phyloP scores from a whole-genome alignment of 164 flowering plant species.

The Vitis rotundifolia region DNA sequence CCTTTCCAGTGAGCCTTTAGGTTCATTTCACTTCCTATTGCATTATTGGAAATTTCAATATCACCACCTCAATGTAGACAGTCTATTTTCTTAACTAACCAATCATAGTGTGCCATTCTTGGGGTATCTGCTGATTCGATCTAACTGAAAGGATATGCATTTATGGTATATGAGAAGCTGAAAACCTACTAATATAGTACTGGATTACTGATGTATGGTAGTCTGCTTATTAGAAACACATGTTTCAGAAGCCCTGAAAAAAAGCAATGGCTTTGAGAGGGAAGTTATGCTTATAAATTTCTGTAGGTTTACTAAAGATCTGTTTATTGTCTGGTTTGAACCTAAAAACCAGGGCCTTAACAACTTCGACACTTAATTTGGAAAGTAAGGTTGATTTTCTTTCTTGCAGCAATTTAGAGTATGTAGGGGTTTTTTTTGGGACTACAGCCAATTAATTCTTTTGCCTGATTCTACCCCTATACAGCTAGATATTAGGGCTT shows the following conservation, averaged over 20 bases:
- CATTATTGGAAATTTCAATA: too few species aligned
- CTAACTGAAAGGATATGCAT: too few species aligned
- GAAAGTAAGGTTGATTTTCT: not conserved
- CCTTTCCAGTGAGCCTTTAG: not conserved
- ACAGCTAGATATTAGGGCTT: not conserved
- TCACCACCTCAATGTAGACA: too few species aligned
- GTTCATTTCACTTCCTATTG: not conserved
- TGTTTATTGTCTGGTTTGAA: too few species aligned
- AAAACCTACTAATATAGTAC: too few species aligned
- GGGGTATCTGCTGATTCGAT: too few species aligned
- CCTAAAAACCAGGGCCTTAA: too few species aligned
- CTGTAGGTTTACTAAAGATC: constrained; percentile 2
- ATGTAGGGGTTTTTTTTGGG: not conserved
- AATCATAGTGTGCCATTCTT: too few species aligned
- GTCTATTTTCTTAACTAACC: too few species aligned
- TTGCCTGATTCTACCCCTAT: not conserved
- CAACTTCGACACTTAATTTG: not conserved
- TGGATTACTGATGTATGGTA: too few species aligned
- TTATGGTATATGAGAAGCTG: too few species aligned
- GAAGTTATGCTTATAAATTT: not conserved
- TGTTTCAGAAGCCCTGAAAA: not conserved
- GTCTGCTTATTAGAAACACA: not conserved
- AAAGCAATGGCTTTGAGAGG: not conserved
- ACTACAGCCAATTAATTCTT: not conserved
- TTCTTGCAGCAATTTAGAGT: not conserved